These are phyloP conservation scores for Daedaleopsis sinensis DNA, from an alignment of 768 basidiomycete species.

Conservation along the genomic window DNA sequence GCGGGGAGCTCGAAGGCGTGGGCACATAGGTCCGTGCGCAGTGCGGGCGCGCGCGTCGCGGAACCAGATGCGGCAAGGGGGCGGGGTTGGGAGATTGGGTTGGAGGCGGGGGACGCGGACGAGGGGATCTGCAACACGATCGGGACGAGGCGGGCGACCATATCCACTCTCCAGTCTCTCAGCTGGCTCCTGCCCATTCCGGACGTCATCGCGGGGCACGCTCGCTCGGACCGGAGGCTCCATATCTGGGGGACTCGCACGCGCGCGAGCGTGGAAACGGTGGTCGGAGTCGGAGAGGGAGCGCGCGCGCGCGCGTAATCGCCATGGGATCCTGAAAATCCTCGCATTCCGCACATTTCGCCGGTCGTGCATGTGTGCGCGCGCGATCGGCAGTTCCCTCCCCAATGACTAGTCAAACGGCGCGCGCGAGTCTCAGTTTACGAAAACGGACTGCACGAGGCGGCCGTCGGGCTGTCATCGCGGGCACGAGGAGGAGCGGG, in stretches of 20 bases:
- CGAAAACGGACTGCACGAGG: constrained; percentile 18
- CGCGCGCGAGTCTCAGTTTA: constrained; percentile 4
- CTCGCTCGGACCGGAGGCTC: background rate
- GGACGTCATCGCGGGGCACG: background rate
- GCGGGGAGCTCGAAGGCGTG: background rate
- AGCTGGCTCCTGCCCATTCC: background rate
- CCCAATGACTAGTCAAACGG: constrained; percentile 15
- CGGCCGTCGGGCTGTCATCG: constrained; percentile 10
- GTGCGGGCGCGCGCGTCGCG: constrained; percentile 9
- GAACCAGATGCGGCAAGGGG: constrained; percentile 15
- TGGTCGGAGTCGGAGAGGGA: no score
- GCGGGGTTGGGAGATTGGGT: constrained; percentile 4
- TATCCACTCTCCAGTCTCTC: constrained; percentile 16
- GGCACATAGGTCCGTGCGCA: background rate
- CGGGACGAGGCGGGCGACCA: constrained; percentile 15
- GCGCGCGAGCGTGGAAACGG: background rate
- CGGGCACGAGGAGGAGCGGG: background rate
- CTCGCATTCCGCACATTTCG: background rate
- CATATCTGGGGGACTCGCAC: constrained; percentile 2
- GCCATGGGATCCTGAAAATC: constrained; percentile 6
- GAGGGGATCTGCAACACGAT: constrained; percentile 24
- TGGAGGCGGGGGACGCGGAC: background rate
- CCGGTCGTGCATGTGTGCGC: background rate
- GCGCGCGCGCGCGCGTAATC: no score
- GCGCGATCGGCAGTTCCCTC: constrained; percentile 10